A percentile compares a stretch with the other conserved stretches of the same genome.
phyloP scores from a whole-genome alignment of 2,329 filamentous ascomycete genomes.

The Alternaria brassicae region DNA sequence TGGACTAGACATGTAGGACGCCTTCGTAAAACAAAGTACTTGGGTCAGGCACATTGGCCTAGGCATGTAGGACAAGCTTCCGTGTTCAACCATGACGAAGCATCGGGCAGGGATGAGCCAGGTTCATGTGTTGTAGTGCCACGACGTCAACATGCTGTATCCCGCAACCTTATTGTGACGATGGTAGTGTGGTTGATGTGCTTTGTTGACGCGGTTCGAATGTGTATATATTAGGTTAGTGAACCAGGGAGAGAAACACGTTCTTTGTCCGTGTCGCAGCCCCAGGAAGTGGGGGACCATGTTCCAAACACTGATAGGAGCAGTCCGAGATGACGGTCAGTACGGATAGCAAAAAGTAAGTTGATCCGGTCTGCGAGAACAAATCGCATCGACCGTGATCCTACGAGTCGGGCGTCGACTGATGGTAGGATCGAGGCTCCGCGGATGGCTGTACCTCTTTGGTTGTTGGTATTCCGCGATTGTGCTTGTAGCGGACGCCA shows the following conservation, averaged over 20 bases:
- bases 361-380: background rate
- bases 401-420: background rate
- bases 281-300: constrained; percentile 1
- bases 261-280: background rate
- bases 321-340: background rate
- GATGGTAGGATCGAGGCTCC: background rate
- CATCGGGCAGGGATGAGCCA: background rate
- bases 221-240: background rate
- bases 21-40: too few species aligned
- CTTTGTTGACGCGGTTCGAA: background rate
- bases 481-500: background rate
- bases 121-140: background rate
- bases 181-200: background rate
- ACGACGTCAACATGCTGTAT: background rate
- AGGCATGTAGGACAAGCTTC: background rate
- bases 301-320: background rate
- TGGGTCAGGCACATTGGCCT: background rate
- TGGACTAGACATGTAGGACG: too few species aligned
- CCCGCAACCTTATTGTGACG: background rate
- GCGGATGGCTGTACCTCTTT: constrained; percentile 1
- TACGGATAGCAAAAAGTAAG: constrained; percentile 1
- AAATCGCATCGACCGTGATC: background rate
- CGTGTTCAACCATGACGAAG: background rate
- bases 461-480: background rate
- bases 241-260: background rate